Conservation (phyloP, 1,139 yeast species). For the Yamadazyma pseudoaaseri region DNA sequence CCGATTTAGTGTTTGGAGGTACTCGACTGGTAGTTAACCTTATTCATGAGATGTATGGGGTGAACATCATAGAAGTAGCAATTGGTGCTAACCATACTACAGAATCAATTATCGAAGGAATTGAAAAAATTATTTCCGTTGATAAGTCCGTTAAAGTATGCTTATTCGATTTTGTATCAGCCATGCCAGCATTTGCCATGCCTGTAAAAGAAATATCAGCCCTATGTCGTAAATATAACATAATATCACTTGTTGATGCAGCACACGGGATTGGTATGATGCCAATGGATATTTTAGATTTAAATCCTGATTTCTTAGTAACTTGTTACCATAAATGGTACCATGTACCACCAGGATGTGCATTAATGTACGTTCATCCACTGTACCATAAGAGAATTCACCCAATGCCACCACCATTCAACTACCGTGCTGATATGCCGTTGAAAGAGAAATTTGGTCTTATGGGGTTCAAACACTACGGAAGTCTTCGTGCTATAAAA, state of each 20-base stretch:
- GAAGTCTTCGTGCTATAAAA: constrained; percentile 23
- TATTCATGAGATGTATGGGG: no score
- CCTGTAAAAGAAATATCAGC: constrained; percentile 53
- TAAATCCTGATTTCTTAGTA: constrained; percentile 61
- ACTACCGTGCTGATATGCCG: constrained; percentile 29
- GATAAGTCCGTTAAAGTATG: no score
- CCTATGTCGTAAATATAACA: constrained; percentile 47
- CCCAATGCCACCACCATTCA: constrained; percentile 54
- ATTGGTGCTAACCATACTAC: no score
- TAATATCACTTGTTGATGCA: constrained; percentile 64
- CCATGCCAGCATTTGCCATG: constrained; percentile 61
- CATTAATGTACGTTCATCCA: constrained; percentile 57
- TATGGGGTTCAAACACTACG: constrained; percentile 34
- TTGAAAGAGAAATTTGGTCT: constrained; percentile 39
- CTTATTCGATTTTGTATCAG: constrained; percentile 60
- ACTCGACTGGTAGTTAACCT: no score
- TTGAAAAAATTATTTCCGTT: no score
- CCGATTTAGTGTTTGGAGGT: no score
- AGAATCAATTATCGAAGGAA: no score
- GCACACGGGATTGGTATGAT: constrained; percentile 69
- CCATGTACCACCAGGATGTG: constrained; percentile 57
- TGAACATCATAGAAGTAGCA: no score
- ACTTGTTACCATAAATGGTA: constrained; percentile 74
- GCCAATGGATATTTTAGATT: constrained; percentile 36
- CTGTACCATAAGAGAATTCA: constrained; percentile 52